phyloP scores from a whole-genome alignment of 305 asterid genomes.

The Salvia sclarea region DNA sequence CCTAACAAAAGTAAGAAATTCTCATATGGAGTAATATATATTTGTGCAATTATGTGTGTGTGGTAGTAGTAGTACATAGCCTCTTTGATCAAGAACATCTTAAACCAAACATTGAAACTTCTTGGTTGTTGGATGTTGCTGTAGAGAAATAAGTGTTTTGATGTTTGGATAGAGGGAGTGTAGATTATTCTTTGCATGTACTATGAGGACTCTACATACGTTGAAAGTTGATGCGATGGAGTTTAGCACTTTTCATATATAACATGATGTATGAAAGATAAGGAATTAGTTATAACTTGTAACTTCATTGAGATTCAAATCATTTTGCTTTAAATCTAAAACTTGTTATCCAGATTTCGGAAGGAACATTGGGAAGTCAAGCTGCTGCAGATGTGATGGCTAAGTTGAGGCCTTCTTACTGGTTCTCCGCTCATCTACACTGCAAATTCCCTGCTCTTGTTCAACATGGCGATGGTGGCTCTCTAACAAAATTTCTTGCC shows the following conservation, averaged over 20 bases:
- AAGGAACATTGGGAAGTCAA: conserved; percentile 80
- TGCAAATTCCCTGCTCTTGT: conserved; percentile 95
- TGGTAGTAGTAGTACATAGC: neutral
- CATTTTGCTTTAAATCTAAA: conserved; percentile 11
- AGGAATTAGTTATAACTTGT: conserved; percentile 11
- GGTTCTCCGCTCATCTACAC: conserved; percentile 98
- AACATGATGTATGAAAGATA: neutral
- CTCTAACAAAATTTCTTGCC: conserved; percentile 85
- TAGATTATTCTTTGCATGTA: neutral
- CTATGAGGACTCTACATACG: neutral
- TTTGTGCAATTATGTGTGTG: neutral
- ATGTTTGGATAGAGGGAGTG: neutral
- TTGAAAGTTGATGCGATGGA: neutral
- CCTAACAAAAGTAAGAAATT: neutral
- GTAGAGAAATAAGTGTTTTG: neutral
- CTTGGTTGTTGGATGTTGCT: neutral
- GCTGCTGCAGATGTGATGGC: conserved; percentile 86
- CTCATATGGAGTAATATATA: neutral
- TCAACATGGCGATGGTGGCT: conserved; percentile 74
- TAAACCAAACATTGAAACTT: neutral
- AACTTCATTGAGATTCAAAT: neutral
- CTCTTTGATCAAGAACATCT: neutral
- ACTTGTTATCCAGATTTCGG: conserved; percentile 54
- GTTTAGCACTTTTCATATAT: neutral
- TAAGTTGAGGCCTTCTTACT: conserved; percentile 76